Base-by-base conservation (phyloP, 208 protist genomes). In the Spongospora subterranea region DNA sequence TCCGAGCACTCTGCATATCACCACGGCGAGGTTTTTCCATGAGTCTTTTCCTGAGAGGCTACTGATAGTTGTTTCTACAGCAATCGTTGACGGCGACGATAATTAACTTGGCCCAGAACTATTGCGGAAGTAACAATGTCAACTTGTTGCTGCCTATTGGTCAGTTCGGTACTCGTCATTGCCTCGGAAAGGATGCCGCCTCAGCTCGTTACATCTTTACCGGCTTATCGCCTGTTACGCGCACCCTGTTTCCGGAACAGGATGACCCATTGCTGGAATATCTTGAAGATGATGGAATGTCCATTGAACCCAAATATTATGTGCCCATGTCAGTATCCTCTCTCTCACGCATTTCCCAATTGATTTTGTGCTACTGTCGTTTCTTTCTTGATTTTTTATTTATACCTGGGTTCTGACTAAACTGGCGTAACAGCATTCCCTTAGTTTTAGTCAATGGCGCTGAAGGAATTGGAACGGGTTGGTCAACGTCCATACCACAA, bases 201-300 rank as follows among this genome's bases (percentile, higher is more conserved):
- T 95, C 95, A 46, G 94, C 98, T 11, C 97, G 99, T 95, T 99
- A 99, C 95, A 99, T 99, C 91, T 99, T 98, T 92, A 99, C 99
- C 0, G 93, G 94, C 0, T 96, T 99, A 32, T 94, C 94, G 39
- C 92, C 96, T 35, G 95, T 99, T 60, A 96, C 98, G 0, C 93
- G 98, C 32, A 91, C 92, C 32, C 92, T 99, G 82, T 99, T 99
- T 93, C 96, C 97, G 92, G 94, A 96, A 20, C 96, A 97, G 29
- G 99, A 99, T 93, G 98, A 99, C 94, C 95, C 94, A 60, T 88
- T 99, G 0, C 96, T 99, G 0, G 94, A 98, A 39, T 99, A 99
- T 95, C 94, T 98, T 38, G 97, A 99, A 77, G 99, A 99, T 92
- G 99, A 99, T 94, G 98, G 98, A 24, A 93, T 97, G 60, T 94